Evolutionary conservation across 139 green algal genomes (phyloP), one percentile per base, ranked within the genome.

Genomic region (Nannochloris sp.): DNA sequence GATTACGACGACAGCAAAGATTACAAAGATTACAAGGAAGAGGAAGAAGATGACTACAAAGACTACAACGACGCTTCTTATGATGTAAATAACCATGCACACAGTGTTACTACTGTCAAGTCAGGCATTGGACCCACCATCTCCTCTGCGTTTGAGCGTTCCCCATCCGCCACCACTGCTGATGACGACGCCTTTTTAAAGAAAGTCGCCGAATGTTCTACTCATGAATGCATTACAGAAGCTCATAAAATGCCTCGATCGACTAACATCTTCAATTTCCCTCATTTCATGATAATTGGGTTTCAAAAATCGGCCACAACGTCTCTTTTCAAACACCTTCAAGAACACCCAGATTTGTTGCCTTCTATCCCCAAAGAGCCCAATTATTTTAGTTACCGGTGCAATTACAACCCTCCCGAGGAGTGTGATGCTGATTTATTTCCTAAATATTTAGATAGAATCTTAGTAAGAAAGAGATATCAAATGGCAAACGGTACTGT

Each of bases 261-360:
- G 59, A 14, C 24, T 25, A 33, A 5, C 14, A 31, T n/a, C 13
- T 65, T 54, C 37, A 57, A 53, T 25, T 65, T 65, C 27, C 59
- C 59, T 53, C 33, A 57, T 36, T 65, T 65, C 32, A n/a, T 65
- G 13, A 54, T 65, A 24, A 65, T 65, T 37, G 59, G 59, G 13
- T 65, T 36, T 14, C 59, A 65, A 31, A 65, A 65, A 33, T 15
- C 59, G 13, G 33, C 59, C 13, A 65, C 59, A 34, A 65, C 59
- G 35, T 54, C 34, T 35, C 59, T 65, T 1, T 35, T 27, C 24
- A 33, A 9, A 19, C 12, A 12, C 9, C 48, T 59, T 34, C 12
- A 59, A 23, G 9, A 9, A 9, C 48, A 65, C 25, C 33, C 35
- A 13, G 32, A 65, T 23, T 25, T 35, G 9, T 23, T 55, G 25